phyloP scores from a whole-genome alignment of 768 basidiomycete species.

The Boletellus sp. region DNA sequence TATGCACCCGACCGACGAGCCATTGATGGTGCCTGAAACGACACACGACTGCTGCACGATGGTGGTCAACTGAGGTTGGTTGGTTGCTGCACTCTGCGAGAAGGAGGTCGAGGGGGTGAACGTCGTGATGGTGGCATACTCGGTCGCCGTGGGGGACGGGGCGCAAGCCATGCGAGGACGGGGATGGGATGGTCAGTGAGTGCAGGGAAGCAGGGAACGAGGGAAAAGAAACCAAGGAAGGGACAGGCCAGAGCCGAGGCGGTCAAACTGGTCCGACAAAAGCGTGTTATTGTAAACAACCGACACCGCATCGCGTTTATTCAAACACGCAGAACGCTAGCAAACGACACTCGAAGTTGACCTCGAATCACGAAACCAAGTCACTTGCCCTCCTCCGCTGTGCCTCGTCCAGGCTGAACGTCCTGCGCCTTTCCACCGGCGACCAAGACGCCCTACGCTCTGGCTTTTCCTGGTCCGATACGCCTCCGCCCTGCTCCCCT shows the following conservation, averaged over 20 bases:
- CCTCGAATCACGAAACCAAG: not conserved
- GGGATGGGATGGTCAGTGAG: not conserved
- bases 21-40: constrained; percentile 26
- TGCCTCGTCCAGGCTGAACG: constrained; percentile 5
- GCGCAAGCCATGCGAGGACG: constrained; percentile 35
- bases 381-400: constrained; percentile 27
- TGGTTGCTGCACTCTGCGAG: constrained; percentile 33
- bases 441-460: constrained; percentile 27
- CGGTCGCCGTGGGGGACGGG: constrained; percentile 42
- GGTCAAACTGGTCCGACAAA: not conserved
- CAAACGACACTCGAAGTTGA: no score
- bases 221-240: not conserved
- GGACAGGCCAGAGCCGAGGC: not conserved
- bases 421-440: constrained; percentile 19
- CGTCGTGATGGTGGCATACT: constrained; percentile 36
- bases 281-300: not conserved
- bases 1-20: constrained; percentile 28
- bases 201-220: not conserved
- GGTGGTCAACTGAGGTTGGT: constrained; percentile 33
- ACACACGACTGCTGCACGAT: constrained; percentile 31
- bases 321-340: no score
- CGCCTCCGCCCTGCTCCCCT: constrained; percentile 1
- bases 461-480: constrained; percentile 7
- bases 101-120: constrained; percentile 35
- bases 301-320: not conserved